Base-by-base conservation (phyloP, 495 filamentous ascomycete genomes). In the Pyrenula massariospora region DNA sequence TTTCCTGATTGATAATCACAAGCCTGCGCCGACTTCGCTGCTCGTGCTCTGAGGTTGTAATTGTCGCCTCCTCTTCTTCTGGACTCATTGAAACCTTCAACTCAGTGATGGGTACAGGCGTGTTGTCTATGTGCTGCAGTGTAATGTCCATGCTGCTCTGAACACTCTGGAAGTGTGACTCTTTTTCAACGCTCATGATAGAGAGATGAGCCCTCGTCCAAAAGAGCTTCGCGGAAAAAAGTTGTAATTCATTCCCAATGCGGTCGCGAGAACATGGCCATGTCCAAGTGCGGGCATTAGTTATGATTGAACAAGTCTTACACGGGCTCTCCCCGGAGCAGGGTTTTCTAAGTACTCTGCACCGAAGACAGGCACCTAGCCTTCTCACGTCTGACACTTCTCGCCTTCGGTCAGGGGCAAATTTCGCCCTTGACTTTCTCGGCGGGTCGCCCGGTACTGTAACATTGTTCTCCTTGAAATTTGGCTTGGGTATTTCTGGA, bases 321-420 rank as follows among this genome's bases (percentile, higher is more conserved):
- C 89, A 95, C 2, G 89, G 89, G n/a, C 74, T 84, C 24, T 86
- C 87, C 12, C 81, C 81, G 2, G 87, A 91, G 63, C 89, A 95
- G 71, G 86, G 85, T 69, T 95, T 95, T 63, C 89, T 86, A 11
- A 95, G 72, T 73, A 95, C 90, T 2, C 87, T 80, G 69, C 89
- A 95, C 50, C 89, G 81, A 55, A 91, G 88, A 62, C 89, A 95
- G 12, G 89, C 89, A 21, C 89, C 89, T 23, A 81, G 77, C 62
- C 89, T 88, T 23, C 89, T 79, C 24, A 93, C 82, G 62, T 85
- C 84, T 62, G 89, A 85, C 2, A 95, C 88, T 65, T 95, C 85
- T 62, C 84, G 83, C 52, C 89, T 79, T 54, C 89, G 71, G 2
- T 70, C 72, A 5, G 83, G 76, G 48, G 81, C 77, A 63, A 93